Base-by-base conservation (phyloP, 1,139 yeast genomes). In the Keqinozyma sinolaborantium region DNA sequence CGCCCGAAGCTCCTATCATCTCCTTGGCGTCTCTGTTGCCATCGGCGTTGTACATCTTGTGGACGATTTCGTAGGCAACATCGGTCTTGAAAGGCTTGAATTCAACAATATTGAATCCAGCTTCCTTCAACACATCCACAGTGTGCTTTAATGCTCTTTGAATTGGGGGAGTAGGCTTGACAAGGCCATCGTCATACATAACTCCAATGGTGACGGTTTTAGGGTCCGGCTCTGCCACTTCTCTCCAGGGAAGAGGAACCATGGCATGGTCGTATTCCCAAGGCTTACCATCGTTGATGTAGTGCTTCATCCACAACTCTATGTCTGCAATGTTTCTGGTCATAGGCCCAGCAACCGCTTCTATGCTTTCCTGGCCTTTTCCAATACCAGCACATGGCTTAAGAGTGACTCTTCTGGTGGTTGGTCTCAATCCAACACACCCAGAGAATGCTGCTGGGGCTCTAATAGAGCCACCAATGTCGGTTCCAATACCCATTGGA, bases 391-490 rank as follows among this genome's bases (percentile, higher is more conserved):
- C 61, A 30, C 77, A 73, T 21, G 82, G 80, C 32, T 46, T 39
- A 12, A 49, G 41, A 5, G 83, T 69, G 30, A 79, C 58, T 57
- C 90, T 69, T 51, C 76, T 75, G 4, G 82, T 62, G 6, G 86
- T 67, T 26, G 90, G 90, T 56, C 85, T 74, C 39, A 83, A 64
- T 11, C 88, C 92, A 51, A 64, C 75, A 37, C 73, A 56, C 14
- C 87, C 87, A 29, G 79, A 71, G 50, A 69, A 82, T 0, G 86
- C 87, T 20, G 90, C 83, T 3, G 92, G 94, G 5, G 73, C 79
- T 50, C 92, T 71, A 41, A 83, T 79, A 2, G 85, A 77, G 1
- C 92, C 94, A 38, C 92, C 94, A 44, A 83, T 82, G 55, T 83
- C 94, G 25, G 84, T 73, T 14, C 92, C 92, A 35, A 83, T 66